These are phyloP conservation scores for Puccinellia tenuiflora DNA, from an alignment of 176 grass and related monocot genomes.

Conservation along the genomic window DNA sequence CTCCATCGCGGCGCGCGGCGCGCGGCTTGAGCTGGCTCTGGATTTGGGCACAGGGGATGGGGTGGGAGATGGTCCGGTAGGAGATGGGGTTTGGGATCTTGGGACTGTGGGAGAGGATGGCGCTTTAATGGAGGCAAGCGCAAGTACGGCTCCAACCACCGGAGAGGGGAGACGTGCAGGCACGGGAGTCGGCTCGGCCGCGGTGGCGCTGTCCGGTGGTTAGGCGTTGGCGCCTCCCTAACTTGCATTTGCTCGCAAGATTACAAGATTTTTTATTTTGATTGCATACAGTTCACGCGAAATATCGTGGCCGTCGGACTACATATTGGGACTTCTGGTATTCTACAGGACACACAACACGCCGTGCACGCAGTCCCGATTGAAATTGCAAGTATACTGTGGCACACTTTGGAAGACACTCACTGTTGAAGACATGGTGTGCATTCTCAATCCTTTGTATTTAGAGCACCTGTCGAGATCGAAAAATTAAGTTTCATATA, in stretches of 20 bases:
- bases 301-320: not conserved
- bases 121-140: not conserved
- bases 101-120: not conserved
- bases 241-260: slow-evolving; percentile 8
- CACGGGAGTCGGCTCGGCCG: not conserved
- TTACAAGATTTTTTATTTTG: not conserved
- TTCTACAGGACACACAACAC: no score
- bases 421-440: no score
- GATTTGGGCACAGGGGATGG: not conserved
- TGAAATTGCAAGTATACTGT: no score
- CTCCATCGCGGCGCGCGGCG: slow-evolving; percentile 39
- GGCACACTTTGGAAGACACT: no score
- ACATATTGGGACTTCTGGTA: not conserved
- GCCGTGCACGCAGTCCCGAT: no score
- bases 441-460: no score
- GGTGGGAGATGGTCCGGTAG: not conserved
- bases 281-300: not conserved
- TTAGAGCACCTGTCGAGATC: no score
- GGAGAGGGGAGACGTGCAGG: not conserved
- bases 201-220: not conserved
- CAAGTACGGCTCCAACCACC: slow-evolving; percentile 16
- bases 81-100: not conserved
- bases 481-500: no score
- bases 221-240: not conserved
- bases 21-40: not conserved